A percentile compares a stretch with the other conserved stretches of the same genome.
Conservation (phyloP, 805 yeast genomes). For the Tetrapisispora namnaoensis region DNA sequence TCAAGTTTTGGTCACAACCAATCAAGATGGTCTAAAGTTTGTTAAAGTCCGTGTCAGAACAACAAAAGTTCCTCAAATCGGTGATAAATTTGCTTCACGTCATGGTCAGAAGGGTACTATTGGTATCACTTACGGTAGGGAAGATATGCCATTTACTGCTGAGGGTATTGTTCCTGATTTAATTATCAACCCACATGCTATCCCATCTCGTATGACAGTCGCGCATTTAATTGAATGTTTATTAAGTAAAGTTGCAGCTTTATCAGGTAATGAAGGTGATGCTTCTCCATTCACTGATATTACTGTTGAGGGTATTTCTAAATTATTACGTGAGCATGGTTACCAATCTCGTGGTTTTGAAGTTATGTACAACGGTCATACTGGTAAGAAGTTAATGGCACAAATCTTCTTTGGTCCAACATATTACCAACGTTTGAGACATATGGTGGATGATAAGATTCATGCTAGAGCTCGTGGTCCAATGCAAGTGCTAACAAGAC, state of each 20-base stretch:
- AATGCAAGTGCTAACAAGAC: constrained; percentile 93
- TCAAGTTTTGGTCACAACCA: constrained; percentile 92
- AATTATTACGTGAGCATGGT: constrained; percentile 85
- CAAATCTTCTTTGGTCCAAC: constrained; percentile 99
- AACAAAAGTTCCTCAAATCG: constrained; percentile 96
- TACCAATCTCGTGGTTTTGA: constrained; percentile 98
- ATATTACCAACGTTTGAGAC: constrained; percentile 95
- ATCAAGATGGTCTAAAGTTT: constrained; percentile 95
- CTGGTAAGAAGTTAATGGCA: constrained; percentile 96
- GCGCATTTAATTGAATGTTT: constrained; percentile 99
- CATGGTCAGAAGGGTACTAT: constrained; percentile 99
- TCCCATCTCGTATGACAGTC: constrained; percentile 99
- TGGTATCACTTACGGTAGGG: constrained; percentile 97
- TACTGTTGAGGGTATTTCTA: constrained; percentile 94
- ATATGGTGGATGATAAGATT: constrained; percentile 98
- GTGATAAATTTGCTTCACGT: constrained; percentile 98
- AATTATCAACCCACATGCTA: constrained; percentile 97
- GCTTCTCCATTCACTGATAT: constrained; percentile 98
- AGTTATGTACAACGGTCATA: constrained; percentile 97
- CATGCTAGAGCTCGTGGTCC: constrained; percentile 99
- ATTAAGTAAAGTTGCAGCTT: constrained; percentile 85
- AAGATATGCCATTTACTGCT: constrained; percentile 95
- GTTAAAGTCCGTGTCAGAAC: constrained; percentile 99
- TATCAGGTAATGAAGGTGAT: constrained; percentile 96
- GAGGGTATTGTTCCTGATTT: constrained; percentile 97